Evolutionary conservation across 2,329 filamentous ascomycete genomes (phyloP).

Genomic region (Helicocarpus griseus): DNA sequence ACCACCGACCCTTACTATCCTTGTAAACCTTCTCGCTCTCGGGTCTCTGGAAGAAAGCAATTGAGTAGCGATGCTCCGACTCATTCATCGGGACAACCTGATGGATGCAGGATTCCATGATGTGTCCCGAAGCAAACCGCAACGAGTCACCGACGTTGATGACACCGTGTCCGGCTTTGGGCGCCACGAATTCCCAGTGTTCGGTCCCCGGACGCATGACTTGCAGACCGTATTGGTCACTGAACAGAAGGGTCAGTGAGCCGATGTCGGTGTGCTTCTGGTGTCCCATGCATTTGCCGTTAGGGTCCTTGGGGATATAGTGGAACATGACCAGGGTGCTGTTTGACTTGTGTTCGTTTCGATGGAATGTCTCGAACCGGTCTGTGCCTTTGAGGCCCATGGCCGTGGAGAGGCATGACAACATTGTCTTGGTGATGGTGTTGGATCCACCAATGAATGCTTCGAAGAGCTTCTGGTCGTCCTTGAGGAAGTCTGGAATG

Average conservation of each 20-base stretch:
- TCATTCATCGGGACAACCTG: constrained; percentile 15
- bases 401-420: too few relatives aligned
- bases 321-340: too few relatives aligned
- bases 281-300: too few relatives aligned
- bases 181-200: constrained; percentile 19
- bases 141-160: constrained; percentile 27
- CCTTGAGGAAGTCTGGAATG: too few relatives aligned
- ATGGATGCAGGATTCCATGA: constrained; percentile 15
- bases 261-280: constrained; percentile 23
- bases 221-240: constrained; percentile 24
- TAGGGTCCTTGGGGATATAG: too few relatives aligned
- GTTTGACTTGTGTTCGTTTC: too few relatives aligned
- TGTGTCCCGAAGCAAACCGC: constrained; percentile 15
- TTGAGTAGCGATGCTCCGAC: constrained; percentile 13
- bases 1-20: too few relatives aligned
- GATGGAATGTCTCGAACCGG: too few relatives aligned
- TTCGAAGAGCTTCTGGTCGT: too few relatives aligned
- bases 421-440: too few relatives aligned
- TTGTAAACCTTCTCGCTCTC: constrained; percentile 14
- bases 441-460: too few relatives aligned
- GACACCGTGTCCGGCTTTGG: constrained; percentile 20
- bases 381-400: too few relatives aligned
- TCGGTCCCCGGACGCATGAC: constrained; percentile 10
- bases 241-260: constrained; percentile 21
- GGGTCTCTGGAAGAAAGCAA: constrained; percentile 17